These are phyloP conservation scores for Penicillium daleae DNA, from an alignment of 495 filamentous ascomycete genomes.

Conservation along the genomic window DNA sequence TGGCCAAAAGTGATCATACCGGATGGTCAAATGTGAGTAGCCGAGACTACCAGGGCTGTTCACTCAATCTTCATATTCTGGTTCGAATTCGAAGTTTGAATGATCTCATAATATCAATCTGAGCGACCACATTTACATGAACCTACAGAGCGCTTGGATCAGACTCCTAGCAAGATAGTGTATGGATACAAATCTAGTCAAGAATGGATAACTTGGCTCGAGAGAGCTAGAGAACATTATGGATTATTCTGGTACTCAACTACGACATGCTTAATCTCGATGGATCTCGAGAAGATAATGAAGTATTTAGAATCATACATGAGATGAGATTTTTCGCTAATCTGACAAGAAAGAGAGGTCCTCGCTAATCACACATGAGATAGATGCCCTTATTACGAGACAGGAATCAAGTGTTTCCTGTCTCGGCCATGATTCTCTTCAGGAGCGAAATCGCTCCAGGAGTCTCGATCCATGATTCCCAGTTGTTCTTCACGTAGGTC, in stretches of 20 bases:
- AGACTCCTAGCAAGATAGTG: background rate
- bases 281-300: no score
- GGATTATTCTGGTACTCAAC: no score
- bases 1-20: background rate
- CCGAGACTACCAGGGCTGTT: background rate
- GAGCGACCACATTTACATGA: no score
- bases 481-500: background rate
- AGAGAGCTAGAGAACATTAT: no score
- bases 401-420: background rate
- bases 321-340: no score
- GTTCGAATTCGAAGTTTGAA: no score
- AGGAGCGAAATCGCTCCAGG: background rate
- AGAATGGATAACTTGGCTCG: background rate
- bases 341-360: no score
- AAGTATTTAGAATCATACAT: no score
- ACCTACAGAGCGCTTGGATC: background rate
- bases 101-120: no score
- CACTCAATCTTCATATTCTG: no score
- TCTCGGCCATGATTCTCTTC: background rate
- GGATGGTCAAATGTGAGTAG: background rate
- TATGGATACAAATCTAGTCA: background rate
- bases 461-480: background rate
- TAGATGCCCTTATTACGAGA: background rate
- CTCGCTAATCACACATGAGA: background rate
- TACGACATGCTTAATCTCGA: no score